phyloP scores from a whole-genome alignment of 441 rosid species.

The Sinapis alba region DNA sequence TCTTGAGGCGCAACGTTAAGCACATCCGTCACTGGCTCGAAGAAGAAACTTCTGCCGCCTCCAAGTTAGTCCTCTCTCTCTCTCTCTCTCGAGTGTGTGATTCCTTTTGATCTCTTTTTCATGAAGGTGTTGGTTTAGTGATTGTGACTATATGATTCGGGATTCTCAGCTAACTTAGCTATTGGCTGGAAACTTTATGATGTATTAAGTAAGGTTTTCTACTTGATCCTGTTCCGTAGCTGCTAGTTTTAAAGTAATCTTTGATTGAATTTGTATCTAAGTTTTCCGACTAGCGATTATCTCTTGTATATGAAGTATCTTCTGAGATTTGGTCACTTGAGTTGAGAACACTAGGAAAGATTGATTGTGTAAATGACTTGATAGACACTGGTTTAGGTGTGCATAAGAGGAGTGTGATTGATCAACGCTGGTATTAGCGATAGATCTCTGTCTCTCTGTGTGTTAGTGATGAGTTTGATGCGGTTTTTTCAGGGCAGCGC shows the following conservation, averaged over 20 bases:
- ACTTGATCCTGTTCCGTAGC: neutral
- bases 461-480: slow-evolving; percentile 17
- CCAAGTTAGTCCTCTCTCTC: slow-evolving; percentile 47
- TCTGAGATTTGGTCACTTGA: slow-evolving; percentile 8
- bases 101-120: neutral
- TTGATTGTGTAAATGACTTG: neutral
- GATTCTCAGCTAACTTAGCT: neutral
- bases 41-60: slow-evolving; percentile 71
- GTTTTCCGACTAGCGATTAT: neutral
- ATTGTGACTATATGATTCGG: slow-evolving; percentile 9
- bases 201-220: too few relatives aligned
- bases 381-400: neutral
- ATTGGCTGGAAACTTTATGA: neutral
- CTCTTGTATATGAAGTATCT: neutral
- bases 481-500: slow-evolving; percentile 34
- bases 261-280: neutral
- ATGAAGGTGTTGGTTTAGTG: neutral
- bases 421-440: neutral
- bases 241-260: neutral
- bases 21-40: slow-evolving; percentile 86
- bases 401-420: neutral
- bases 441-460: neutral
- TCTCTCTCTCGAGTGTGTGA: neutral
- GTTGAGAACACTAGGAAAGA: neutral
- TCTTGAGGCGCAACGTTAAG: slow-evolving; percentile 81